Percentiles rank a stretch among this genome's conserved stretches.
phyloP scores from a whole-genome alignment of 441 rosid genomes.

The Bruguiera hainesii region DNA sequence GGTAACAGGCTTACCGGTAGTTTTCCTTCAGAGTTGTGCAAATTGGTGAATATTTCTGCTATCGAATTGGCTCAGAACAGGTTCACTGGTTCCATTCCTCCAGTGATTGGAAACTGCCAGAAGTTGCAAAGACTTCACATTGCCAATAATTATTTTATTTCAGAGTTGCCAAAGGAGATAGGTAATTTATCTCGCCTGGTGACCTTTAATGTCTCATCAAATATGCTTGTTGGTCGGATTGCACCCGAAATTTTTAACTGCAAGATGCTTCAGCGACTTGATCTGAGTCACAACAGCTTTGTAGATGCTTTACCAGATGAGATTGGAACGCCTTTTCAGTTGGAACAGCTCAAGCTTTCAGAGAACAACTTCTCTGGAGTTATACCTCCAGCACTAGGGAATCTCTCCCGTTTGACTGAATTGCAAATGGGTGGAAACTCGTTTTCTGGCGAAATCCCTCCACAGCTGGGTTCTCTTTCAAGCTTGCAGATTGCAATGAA shows the following conservation, averaged over 20 bases:
- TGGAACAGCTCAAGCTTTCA: constrained; percentile 79
- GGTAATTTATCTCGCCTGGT: constrained; percentile 77
- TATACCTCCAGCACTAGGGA: constrained; percentile 74
- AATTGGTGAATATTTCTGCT: constrained; percentile 73
- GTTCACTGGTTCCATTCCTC: constrained; percentile 78
- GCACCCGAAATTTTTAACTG: constrained; percentile 72
- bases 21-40: constrained; percentile 87
- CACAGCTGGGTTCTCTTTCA: constrained; percentile 70
- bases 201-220: constrained; percentile 79
- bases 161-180: constrained; percentile 66
- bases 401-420: constrained; percentile 85
- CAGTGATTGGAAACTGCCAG: constrained; percentile 58
- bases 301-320: constrained; percentile 59
- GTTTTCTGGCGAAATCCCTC: constrained; percentile 75
- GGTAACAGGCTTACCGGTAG: constrained; percentile 71
- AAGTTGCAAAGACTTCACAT: constrained; percentile 87
- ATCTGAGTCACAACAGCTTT: constrained; percentile 74
- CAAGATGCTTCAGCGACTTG: constrained; percentile 90
- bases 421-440: constrained; percentile 93
- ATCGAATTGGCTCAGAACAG: constrained; percentile 78
- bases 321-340: constrained; percentile 72
- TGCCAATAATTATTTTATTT: constrained; percentile 69
- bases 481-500: constrained; percentile 95
- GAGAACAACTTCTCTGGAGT: constrained; percentile 74
- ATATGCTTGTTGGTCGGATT: constrained; percentile 61